A percentile compares a stretch with the other conserved stretches of the same genome.
Evolutionary conservation across 805 yeast genomes (phyloP).

Genomic region (Suhomyces tanzawaensis): DNA sequence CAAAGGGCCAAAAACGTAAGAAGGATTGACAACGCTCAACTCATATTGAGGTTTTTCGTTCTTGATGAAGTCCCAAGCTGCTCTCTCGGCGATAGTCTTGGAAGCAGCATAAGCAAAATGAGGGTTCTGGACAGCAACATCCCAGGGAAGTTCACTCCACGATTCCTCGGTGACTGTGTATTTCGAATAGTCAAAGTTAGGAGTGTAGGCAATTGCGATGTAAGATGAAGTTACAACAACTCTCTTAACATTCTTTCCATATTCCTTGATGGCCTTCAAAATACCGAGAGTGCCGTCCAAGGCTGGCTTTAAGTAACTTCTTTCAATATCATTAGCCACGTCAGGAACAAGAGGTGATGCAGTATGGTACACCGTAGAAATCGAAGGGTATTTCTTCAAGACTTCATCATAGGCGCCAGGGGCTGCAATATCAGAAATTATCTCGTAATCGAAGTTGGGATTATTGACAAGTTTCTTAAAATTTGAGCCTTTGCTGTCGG

Average conservation of each 20-base stretch:
- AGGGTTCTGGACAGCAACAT: slow-evolving; percentile 40
- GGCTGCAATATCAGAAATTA: slow-evolving; percentile 21
- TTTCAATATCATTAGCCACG: slow-evolving; percentile 18
- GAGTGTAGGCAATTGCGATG: slow-evolving; percentile 15
- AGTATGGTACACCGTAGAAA: slow-evolving; percentile 27
- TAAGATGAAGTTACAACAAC: slow-evolving; percentile 26
- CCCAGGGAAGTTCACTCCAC: slow-evolving; percentile 57
- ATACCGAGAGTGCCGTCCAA: slow-evolving; percentile 28
- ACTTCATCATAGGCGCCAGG: slow-evolving; percentile 28
- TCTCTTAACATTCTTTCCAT: slow-evolving; percentile 16
- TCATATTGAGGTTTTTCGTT: slow-evolving; percentile 23
- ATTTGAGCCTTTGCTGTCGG: slow-evolving; percentile 33
- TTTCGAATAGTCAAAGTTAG: slow-evolving; percentile 25
- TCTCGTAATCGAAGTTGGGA: slow-evolving; percentile 21
- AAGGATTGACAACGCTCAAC: slow-evolving; percentile 34
- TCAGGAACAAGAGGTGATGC: slow-evolving; percentile 33
- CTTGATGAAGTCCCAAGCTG: slow-evolving; percentile 57
- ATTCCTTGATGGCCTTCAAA: slow-evolving; percentile 15
- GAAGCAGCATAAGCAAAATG: slow-evolving; percentile 53
- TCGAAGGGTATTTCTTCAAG: slow-evolving; percentile 25
- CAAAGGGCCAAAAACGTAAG: slow-evolving; percentile 41
- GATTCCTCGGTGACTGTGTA: slow-evolving; percentile 41
- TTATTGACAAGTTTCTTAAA: slow-evolving; percentile 14
- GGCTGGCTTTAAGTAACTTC: slow-evolving; percentile 27
- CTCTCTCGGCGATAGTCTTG: slow-evolving; percentile 58